These are phyloP conservation scores for Cladophialophora bantiana DNA, from an alignment of 2,329 filamentous ascomycete species.

Conservation along the genomic window DNA sequence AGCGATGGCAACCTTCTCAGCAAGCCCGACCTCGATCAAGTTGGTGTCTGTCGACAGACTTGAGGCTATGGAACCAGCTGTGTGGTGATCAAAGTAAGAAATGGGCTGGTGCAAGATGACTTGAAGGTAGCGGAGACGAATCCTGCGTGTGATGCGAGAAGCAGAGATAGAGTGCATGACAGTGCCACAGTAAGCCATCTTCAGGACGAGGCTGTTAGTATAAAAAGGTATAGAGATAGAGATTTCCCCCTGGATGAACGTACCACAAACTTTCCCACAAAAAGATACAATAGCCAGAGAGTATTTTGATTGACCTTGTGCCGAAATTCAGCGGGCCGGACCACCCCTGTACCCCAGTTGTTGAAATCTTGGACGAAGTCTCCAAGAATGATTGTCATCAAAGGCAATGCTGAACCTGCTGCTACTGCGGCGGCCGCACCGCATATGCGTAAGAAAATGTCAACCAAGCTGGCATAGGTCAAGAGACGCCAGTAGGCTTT, in stretches of 20 bases:
- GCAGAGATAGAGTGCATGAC: not conserved
- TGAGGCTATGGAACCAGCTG: not conserved
- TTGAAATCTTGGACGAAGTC: constrained; percentile 58
- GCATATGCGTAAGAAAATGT: constrained; percentile 8
- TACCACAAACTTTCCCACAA: constrained; percentile 66
- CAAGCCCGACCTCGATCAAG: constrained; percentile 50
- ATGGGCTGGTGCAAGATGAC: not conserved
- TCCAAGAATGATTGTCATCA: constrained; percentile 63
- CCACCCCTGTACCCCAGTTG: constrained; percentile 48
- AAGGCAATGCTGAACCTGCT: constrained; percentile 54
- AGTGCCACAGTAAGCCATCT: not conserved
- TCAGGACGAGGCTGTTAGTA: not conserved
- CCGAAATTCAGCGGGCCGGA: constrained; percentile 47
- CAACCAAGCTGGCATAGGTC: constrained; percentile 7
- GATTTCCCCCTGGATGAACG: not conserved
- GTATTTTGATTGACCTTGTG: constrained; percentile 51
- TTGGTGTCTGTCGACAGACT: constrained; percentile 42
- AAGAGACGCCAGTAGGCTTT: constrained; percentile 10
- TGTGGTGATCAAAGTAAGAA: not conserved
- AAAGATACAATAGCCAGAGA: constrained; percentile 74
- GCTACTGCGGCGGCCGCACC: constrained; percentile 9
- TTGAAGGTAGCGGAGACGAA: not conserved
- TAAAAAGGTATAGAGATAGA: not conserved
- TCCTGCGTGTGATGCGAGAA: not conserved
- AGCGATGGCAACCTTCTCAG: constrained; percentile 49